Percentiles rank a stretch among this genome's conserved stretches.
These are phyloP conservation scores for Umbellularia californica DNA, from an alignment of 164 flowering plant genomes.

Conservation along the genomic window DNA sequence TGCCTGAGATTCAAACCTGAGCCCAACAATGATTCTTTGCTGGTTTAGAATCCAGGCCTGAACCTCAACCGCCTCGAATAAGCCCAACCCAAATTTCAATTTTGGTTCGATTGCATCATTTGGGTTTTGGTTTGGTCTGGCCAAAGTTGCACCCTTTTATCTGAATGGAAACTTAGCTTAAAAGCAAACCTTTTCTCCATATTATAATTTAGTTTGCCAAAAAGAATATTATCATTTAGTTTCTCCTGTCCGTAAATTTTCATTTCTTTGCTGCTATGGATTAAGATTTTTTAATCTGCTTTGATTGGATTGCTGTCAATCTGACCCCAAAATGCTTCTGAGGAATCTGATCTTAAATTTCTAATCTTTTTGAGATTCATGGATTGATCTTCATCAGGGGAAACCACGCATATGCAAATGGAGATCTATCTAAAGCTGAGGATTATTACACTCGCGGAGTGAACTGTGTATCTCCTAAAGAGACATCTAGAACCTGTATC, in stretches of 20 bases:
- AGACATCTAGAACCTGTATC: conserved; percentile 50
- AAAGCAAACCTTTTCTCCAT: too few species aligned
- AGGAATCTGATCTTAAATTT: neutral
- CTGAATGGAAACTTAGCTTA: too few species aligned
- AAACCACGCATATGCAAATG: conserved; percentile 79
- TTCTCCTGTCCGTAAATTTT: neutral
- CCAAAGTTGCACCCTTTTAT: too few species aligned
- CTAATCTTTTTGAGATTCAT: conserved; percentile 3
- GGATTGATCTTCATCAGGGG: conserved; percentile 48
- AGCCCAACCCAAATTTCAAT: too few species aligned
- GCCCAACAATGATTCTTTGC: too few species aligned
- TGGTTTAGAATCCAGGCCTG: too few species aligned
- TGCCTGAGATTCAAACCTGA: too few species aligned
- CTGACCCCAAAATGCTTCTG: neutral
- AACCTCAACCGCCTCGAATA: too few species aligned
- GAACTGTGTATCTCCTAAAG: conserved; percentile 48
- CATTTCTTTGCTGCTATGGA: neutral
- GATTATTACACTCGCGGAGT: conserved; percentile 75
- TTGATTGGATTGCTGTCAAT: neutral
- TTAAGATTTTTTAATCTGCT: neutral
- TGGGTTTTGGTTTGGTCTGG: too few species aligned
- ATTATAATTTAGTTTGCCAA: too few species aligned
- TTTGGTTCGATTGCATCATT: too few species aligned
- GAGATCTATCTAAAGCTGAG: conserved; percentile 77
- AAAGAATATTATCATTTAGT: too few species aligned